These are phyloP conservation scores for Phytopythium sindhum DNA, from an alignment of 352 stramenopile species.

Conservation along the genomic window DNA sequence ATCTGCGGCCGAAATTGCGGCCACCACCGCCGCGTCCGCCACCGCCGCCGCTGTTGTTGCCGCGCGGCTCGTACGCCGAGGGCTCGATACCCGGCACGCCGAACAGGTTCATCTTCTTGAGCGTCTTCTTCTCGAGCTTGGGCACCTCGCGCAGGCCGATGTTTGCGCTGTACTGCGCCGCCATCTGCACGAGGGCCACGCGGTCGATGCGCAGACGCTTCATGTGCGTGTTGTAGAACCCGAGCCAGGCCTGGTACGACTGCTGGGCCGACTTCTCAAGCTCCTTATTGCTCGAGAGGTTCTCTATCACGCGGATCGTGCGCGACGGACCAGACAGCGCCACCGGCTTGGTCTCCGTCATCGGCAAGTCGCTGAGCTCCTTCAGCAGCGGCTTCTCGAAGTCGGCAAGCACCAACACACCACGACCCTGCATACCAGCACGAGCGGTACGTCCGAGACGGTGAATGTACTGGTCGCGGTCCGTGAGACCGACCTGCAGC, in stretches of 20 bases:
- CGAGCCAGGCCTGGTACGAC: slow-evolving; percentile 94
- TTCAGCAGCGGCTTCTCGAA: slow-evolving; percentile 81
- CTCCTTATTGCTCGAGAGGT: slow-evolving; percentile 41
- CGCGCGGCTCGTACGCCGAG: slow-evolving; percentile 29
- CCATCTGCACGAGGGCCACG: slow-evolving; percentile 64
- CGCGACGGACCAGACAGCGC: slow-evolving; percentile 17
- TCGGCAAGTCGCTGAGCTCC: slow-evolving; percentile 63
- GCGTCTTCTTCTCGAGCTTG: slow-evolving; percentile 79
- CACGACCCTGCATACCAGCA: slow-evolving; percentile 83
- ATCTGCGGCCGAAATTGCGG: neutral
- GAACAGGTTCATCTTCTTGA: slow-evolving; percentile 85
- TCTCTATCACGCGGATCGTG: slow-evolving; percentile 30
- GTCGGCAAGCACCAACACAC: slow-evolving; percentile 77
- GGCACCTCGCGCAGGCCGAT: slow-evolving; percentile 71
- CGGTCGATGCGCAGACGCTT: slow-evolving; percentile 50
- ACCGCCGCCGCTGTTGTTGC: slow-evolving; percentile 18
- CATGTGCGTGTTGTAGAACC: slow-evolving; percentile 90
- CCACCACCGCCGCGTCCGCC: slow-evolving; percentile 11
- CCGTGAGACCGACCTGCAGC: slow-evolving; percentile 80
- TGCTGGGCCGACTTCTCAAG: slow-evolving; percentile 76
- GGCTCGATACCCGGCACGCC: slow-evolving; percentile 67
- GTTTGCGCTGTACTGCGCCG: slow-evolving; percentile 55
- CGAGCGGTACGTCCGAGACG: slow-evolving; percentile 92
- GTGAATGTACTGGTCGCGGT: slow-evolving; percentile 95
- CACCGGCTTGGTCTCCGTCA: slow-evolving; percentile 26